phyloP scores from a whole-genome alignment of 129 eudicot species.

The Arctium minus region DNA sequence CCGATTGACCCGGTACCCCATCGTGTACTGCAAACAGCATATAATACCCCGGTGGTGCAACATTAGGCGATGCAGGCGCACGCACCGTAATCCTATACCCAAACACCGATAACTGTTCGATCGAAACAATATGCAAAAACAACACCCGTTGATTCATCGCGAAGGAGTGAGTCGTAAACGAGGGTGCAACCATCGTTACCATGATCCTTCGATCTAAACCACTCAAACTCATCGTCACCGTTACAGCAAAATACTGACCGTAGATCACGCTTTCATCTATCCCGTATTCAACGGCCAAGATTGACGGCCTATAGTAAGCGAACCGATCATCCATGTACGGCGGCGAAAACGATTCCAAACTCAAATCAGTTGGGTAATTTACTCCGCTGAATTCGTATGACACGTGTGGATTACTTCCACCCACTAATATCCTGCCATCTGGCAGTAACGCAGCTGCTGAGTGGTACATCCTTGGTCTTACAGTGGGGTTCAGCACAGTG shows the following conservation, averaged over 20 bases:
- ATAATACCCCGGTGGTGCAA: constrained; percentile 94
- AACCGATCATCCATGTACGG: constrained; percentile 50
- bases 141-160: constrained; percentile 83
- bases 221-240: constrained; percentile 21
- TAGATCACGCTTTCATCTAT: constrained; percentile 25
- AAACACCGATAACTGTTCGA: constrained; percentile 27
- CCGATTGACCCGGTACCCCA: constrained; percentile 58
- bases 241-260: constrained; percentile 54
- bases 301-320: constrained; percentile 49
- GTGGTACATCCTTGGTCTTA: constrained; percentile 70
- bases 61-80: constrained; percentile 49
- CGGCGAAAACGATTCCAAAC: constrained; percentile 61
- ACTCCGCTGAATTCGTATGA: constrained; percentile 45
- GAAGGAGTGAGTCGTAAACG: constrained; percentile 84
- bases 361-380: constrained; percentile 58
- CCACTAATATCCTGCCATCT: constrained; percentile 78
- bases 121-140: constrained; percentile 27
- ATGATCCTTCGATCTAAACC: constrained; percentile 27
- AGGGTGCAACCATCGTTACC: constrained; percentile 65
- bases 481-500: constrained; percentile 54
- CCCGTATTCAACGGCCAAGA: constrained; percentile 34
- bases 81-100: constrained; percentile 50
- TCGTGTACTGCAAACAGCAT: constrained; percentile 85
- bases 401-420: constrained; percentile 71
- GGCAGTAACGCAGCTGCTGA: constrained; percentile 65